These are phyloP conservation scores for Scenedesmus sp. DNA, from an alignment of 163 green algal genomes.

Conservation along the genomic window DNA sequence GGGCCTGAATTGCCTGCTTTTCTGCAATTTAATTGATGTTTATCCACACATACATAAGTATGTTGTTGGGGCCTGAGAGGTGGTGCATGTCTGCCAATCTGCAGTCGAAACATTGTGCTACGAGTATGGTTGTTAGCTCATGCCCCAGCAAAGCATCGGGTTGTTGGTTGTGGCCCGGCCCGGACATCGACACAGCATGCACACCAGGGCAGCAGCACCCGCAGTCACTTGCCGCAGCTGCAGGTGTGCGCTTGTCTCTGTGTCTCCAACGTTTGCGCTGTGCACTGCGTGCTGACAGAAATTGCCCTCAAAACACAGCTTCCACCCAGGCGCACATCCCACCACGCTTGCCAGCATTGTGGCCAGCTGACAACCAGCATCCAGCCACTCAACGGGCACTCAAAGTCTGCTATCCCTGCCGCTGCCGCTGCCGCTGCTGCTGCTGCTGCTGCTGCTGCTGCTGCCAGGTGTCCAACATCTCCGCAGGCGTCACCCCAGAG, in stretches of 20 bases:
- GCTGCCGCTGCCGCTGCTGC: neutral
- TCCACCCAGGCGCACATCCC: no score
- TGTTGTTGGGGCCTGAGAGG: neutral
- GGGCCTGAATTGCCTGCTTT: no score
- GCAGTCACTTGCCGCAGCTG: no score
- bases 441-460: neutral
- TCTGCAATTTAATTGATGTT: no score
- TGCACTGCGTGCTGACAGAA: no score
- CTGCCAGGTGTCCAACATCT: slow-evolving; percentile 45
- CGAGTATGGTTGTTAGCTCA: neutral
- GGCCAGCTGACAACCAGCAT: neutral
- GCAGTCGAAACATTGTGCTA: no score
- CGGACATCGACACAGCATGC: no score
- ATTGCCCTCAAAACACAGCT: no score
- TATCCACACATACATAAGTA: no score
- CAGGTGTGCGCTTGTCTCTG: no score
- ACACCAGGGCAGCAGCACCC: no score
- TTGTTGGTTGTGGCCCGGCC: neutral
- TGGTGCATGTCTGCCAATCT: neutral
- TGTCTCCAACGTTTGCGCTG: no score
- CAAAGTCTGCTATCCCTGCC: neutral
- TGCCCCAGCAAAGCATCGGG: neutral
- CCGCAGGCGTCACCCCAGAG: neutral
- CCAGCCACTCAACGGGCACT: neutral
- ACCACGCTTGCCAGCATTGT: neutral